A percentile compares a stretch with the other conserved stretches of the same genome.
Conservation (phyloP, 1,139 yeast species). For the Suhomyces bolitotheri region DNA sequence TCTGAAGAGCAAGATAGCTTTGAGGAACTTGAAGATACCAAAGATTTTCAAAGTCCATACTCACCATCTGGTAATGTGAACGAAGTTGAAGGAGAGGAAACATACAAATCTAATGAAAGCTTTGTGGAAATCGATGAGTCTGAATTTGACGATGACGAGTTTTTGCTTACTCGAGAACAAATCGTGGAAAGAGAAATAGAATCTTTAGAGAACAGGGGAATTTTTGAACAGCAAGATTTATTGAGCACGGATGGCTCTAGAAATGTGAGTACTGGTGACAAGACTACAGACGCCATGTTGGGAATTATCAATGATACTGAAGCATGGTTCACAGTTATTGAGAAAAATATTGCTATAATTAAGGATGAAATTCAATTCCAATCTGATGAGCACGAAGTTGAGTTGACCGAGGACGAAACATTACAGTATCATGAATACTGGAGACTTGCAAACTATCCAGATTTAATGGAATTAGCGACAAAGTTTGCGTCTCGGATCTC, state of each 20-base stretch:
- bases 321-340: conserved; percentile 13
- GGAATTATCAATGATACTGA: conserved; percentile 10
- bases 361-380: conserved; percentile 9
- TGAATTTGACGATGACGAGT: conserved; percentile 1
- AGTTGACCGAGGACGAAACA: conserved; percentile 7
- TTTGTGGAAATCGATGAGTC: conserved; percentile 8
- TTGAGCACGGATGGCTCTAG: conserved; percentile 12
- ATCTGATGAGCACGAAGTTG: conserved; percentile 3
- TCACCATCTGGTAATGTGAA: conserved; percentile 3
- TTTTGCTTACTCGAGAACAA: conserved; percentile 8
- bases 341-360: conserved; percentile 12
- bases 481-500: conserved; percentile 8
- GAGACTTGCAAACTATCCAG: conserved; percentile 13
- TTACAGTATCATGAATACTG: conserved; percentile 14
- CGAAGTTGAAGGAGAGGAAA: conserved; percentile 1
- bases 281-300: conserved; percentile 7
- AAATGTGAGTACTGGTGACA: conserved; percentile 3
- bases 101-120: conserved; percentile 2
- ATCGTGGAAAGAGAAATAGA: conserved; percentile 3
- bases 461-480: conserved; percentile 9
- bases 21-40: too few relatives aligned
- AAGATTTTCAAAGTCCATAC: too few relatives aligned
- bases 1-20: too few relatives aligned
- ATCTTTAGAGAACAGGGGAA: conserved; percentile 7
- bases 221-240: conserved; percentile 13